Base-by-base conservation (phyloP, 2,329 filamentous ascomycete genomes). In the Penicillium vulpinum region DNA sequence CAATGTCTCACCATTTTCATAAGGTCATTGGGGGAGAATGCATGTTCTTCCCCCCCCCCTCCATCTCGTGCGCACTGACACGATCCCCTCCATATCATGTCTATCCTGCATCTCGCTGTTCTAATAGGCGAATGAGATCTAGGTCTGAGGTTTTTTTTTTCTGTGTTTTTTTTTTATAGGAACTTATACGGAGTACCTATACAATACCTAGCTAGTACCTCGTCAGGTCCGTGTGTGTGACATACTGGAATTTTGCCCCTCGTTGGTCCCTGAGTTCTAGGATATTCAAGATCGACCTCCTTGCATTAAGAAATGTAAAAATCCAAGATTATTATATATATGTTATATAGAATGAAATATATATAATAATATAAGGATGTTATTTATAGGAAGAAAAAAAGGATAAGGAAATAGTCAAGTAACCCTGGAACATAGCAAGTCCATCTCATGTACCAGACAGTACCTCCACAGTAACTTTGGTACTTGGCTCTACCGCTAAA, bases 401-500 rank as follows among this genome's bases (percentile, higher is more conserved):
- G n/a, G n/a, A n/a, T n/a, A n/a, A n/a, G n/a, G 31, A 46, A 28
- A 48, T 40, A 40, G 16, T 7, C 21, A 41, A 45, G 31, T 58
- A 48, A 31, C 11, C 2, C 9, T 36, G 31, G 16, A 35, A 26
- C 15, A 47, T 0, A 2, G 13, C 4, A 33, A 24, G 22, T 38
- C 29, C 52, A 36, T 56, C 36, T 16, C 22, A 57, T 54, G 61
- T 64, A 64, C 49, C 46, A 56, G 38, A 7, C 51, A 52, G 50
- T 57, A 62, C 56, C 54, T 61, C 52, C 58, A 57, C 53, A 61
- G 59, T 62, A 63, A 63, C 61, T 60, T 61, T 57, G 53, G 61
- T 59, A 61, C 61, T 62, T 63, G 61, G 62, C 57, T 65, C 61
- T 59, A 60, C 62, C 62, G 62, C 62, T 59, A 50, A 61, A 50